Evolutionary conservation across 2,329 filamentous ascomycete species (phyloP), one percentile per base, ranked within the genome.

Genomic region (Ophiostoma populinum): DNA sequence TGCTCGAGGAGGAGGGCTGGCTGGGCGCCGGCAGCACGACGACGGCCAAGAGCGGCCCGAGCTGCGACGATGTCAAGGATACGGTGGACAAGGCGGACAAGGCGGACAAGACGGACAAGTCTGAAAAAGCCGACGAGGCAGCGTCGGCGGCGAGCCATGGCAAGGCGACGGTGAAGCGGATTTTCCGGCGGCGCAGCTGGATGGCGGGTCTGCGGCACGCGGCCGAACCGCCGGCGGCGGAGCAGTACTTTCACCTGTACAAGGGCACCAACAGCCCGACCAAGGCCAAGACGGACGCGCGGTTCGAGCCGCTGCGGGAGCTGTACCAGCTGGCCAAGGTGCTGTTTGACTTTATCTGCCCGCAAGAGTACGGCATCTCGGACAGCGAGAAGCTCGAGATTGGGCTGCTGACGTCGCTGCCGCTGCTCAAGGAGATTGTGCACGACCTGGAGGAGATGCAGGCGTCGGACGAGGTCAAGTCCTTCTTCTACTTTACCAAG

Each of bases 401-500:
- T 53, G 90, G 90, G 2, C 69, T 98, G 2, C 61, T 98, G 45
- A 98, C 90, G 0, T 94, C 86, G 10, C 62, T 98, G 31, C 92
- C 90, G 3, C 65, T 98, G 12, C 70, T 98, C 30, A 92, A 92
- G 54, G 90, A 98, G 57, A 94, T 98, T 47, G 90, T 98, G 6
- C 80, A 86, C 50, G 87, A 98, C 49, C 67, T 98, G 2, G 92
- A 98, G 58, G 86, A 95, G 56, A 83, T 95, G 55, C 90, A 98
- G 56, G 87, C 90, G 4, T 92, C 82, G 0, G 78, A 87, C 35
- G 81, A 92, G 45, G 85, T 86, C 29, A 94, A 94, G 52, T 87
- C 80, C 2, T 95, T 95, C 62, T 82, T 95, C 57, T 98, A 98
- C 60, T 98, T 98, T 56, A 98, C 90, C 43, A 98, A 98, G 56